Conservation (phyloP, 495 filamentous ascomycete genomes). For the Annulohypoxylon stygium region DNA sequence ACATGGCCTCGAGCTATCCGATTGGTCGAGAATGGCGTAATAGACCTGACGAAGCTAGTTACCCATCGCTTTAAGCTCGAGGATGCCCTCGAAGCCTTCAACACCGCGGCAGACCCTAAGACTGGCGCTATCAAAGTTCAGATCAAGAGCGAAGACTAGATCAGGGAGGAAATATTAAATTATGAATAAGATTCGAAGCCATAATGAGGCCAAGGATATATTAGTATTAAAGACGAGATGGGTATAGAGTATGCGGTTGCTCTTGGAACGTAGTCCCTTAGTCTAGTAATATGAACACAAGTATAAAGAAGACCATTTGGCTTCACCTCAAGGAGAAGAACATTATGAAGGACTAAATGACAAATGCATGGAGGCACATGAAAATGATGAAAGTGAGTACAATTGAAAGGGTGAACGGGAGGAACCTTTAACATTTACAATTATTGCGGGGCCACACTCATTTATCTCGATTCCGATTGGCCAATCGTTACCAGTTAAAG, state of each 20-base stretch:
- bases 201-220: constrained; percentile 9
- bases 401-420: not conserved
- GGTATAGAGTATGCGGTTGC: constrained; percentile 13
- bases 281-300: constrained; percentile 13
- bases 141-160: constrained; percentile 75
- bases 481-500: constrained; percentile 32
- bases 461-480: constrained; percentile 38
- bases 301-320: constrained; percentile 10
- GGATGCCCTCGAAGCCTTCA: constrained; percentile 89
- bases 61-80: constrained; percentile 89
- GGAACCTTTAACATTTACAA: constrained; percentile 6
- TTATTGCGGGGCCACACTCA: constrained; percentile 11
- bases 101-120: constrained; percentile 85
- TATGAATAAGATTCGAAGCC: constrained; percentile 6
- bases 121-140: constrained; percentile 96
- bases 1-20: constrained; percentile 95
- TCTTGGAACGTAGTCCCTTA: constrained; percentile 3
- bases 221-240: constrained; percentile 5
- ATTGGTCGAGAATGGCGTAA: constrained; percentile 82
- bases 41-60: constrained; percentile 83
- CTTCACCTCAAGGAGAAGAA: not conserved
- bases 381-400: not conserved
- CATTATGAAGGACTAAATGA: not conserved
- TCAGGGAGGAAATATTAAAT: not conserved
- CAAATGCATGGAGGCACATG: not conserved